Percentiles rank a stretch among this genome's conserved stretches.
Conservation (phyloP, 371 early-diverging fungal genomes). For the Rhizopus delemar region DNA sequence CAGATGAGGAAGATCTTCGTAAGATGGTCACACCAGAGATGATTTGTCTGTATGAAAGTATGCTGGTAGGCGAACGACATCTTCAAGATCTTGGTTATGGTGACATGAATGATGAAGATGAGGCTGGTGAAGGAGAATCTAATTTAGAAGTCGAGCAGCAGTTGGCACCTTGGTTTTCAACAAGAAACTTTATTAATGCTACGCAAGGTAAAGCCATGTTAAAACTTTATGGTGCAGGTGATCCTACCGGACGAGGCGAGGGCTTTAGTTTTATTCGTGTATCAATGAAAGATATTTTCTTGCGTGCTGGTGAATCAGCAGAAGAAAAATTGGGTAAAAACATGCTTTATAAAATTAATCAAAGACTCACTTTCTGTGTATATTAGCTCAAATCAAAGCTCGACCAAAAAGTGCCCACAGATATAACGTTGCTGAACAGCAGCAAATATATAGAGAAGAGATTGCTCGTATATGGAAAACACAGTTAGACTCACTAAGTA, state of each 20-base stretch:
- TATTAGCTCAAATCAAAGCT: constrained; percentile 72
- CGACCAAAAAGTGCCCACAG: constrained; percentile 85
- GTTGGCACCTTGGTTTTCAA: constrained; percentile 96
- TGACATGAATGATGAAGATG: constrained; percentile 59
- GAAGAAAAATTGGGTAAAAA: constrained; percentile 67
- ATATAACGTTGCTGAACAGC: constrained; percentile 94
- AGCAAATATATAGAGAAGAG: constrained; percentile 92
- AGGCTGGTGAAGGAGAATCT: constrained; percentile 72
- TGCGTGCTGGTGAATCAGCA: constrained; percentile 85
- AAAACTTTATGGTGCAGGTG: constrained; percentile 92
- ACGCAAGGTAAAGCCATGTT: constrained; percentile 92
- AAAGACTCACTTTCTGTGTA: neutral
- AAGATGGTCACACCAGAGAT: constrained; percentile 98
- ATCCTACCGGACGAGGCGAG: constrained; percentile 97
- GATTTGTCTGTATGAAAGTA: constrained; percentile 97
- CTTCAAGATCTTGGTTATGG: constrained; percentile 94
- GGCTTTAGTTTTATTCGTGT: constrained; percentile 98
- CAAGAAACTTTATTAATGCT: constrained; percentile 94
- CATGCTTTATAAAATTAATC: neutral
- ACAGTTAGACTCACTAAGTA: constrained; percentile 77
- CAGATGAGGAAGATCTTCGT: constrained; percentile 93
- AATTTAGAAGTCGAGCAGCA: constrained; percentile 88
- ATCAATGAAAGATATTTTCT: constrained; percentile 96
- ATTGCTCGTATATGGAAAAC: constrained; percentile 93
- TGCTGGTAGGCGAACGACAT: constrained; percentile 94